These are phyloP conservation scores for Astrothelium macrocarpum DNA, from an alignment of 495 filamentous ascomycete genomes.

Conservation along the genomic window DNA sequence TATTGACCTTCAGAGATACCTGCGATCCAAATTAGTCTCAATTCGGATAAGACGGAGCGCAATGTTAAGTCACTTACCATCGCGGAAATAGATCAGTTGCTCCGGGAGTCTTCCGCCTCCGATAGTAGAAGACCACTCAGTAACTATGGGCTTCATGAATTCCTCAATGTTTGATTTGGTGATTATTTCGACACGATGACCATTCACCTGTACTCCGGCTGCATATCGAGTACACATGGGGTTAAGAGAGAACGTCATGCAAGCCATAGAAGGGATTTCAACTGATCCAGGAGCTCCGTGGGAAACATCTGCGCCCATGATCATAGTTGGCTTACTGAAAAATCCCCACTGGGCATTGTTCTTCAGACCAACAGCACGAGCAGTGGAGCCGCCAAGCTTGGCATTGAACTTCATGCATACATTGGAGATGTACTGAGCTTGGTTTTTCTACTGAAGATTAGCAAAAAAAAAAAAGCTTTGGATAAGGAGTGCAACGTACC, in stretches of 20 bases:
- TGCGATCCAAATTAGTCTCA: not conserved
- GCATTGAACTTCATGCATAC: slow-evolving; percentile 91
- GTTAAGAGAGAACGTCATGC: slow-evolving; percentile 77
- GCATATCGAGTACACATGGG: slow-evolving; percentile 50
- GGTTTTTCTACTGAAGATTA: slow-evolving; percentile 33
- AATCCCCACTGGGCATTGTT: slow-evolving; percentile 12
- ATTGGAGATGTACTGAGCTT: slow-evolving; percentile 75
- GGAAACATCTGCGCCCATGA: slow-evolving; percentile 85
- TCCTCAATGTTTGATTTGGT: slow-evolving; percentile 48
- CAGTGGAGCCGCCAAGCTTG: slow-evolving; percentile 80
- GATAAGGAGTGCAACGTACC: not conserved
- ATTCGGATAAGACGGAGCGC: not conserved
- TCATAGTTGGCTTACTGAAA: slow-evolving; percentile 45
- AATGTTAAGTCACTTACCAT: slow-evolving; percentile 42
- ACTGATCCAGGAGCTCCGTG: slow-evolving; percentile 60
- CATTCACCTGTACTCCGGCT: slow-evolving; percentile 69
- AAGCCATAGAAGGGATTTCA: slow-evolving; percentile 64
- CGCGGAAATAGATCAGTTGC: slow-evolving; percentile 84
- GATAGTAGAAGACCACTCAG: slow-evolving; percentile 52
- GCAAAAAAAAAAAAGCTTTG: not conserved
- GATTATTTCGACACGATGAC: slow-evolving; percentile 66
- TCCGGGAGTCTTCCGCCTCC: slow-evolving; percentile 42
- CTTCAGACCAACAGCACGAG: slow-evolving; percentile 31
- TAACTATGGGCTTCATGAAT: slow-evolving; percentile 54
- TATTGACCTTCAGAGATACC: slow-evolving; percentile 76